Evolutionary conservation across 257 asterid species (phyloP), one percentile per base, ranked within the genome.

Genomic region (Haberlea rhodopensis): DNA sequence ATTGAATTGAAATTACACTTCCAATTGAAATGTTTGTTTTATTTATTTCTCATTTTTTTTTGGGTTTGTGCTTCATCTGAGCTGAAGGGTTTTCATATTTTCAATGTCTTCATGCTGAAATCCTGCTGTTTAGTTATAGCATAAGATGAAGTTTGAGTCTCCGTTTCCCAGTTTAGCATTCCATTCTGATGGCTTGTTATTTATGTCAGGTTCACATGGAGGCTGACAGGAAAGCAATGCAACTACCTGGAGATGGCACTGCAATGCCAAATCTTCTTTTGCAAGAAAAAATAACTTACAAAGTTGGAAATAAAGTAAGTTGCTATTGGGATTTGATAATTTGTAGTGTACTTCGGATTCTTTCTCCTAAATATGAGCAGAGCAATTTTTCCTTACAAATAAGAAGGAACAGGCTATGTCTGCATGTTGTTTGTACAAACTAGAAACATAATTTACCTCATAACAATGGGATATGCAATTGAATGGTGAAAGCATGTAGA

Each of bases 131-230:
- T 54, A 2, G 11, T 63, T 37, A 45, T 64, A 16, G 22, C 40
- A 63, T 19, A 8, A 6, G 55, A 65, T 60, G 13, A 23, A 7
- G 2, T 55, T 48, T 60, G 27, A 16, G 21, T 40, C 26, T 74
- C 46, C 15, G 21, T 24, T 61, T 71, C 57, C 60, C 49, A 26
- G n/a, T 26, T 60, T 3, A 6, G 25, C 53, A 60, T 68, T 40
- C 26, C 57, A 46, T 55, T 15, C 54, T 40, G 31, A 32, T 67
- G 72, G 54, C 37, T 65, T 72, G 24, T 60, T 66, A 34, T 72
- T 55, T 73, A 32, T 68, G 54, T 69, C 80, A 94, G 99, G 99
- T 90, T 77, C 97, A 94, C 79, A 75, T 94, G 92, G 95, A 87
- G 87, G 94, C 88, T 64, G 99, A 90, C 62, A 80, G 89, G 74